Evolutionary conservation across 331 rosid genomes (phyloP).

Genomic region (Phaseolus coccineus): DNA sequence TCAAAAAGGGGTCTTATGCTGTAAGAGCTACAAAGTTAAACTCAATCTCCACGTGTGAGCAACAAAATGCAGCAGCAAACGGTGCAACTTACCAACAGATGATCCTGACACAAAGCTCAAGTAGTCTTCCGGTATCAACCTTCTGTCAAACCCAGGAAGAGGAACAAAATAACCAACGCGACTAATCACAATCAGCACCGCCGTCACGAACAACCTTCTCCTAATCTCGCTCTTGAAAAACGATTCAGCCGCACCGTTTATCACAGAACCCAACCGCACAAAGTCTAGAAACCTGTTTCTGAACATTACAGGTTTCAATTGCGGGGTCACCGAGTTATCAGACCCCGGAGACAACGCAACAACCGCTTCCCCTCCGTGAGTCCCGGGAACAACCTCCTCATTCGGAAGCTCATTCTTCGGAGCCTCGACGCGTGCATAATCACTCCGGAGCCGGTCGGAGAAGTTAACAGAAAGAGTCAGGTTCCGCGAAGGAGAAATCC

Average conservation of each 20-base stretch:
- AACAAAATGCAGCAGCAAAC: not conserved
- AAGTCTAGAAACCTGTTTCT: conserved; percentile 77
- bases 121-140: conserved; percentile 94
- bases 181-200: conserved; percentile 79
- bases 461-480: conserved; percentile 46
- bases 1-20: not conserved
- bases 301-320: conserved; percentile 51
- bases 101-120: conserved; percentile 93
- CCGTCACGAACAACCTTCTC: conserved; percentile 86
- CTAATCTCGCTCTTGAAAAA: conserved; percentile 95
- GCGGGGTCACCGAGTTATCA: not conserved
- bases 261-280: conserved; percentile 75
- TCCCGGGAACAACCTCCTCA: conserved; percentile 47
- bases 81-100: conserved; percentile 72
- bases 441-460: conserved; percentile 55
- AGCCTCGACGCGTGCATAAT: conserved; percentile 55
- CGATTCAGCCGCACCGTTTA: conserved; percentile 84
- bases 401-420: conserved; percentile 45
- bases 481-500: conserved; percentile 13
- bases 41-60: not conserved
- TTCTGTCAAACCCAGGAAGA: conserved; percentile 94
- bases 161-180: conserved; percentile 96
- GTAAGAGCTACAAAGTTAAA: not conserved
- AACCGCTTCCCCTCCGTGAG: conserved; percentile 40
- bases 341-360: conserved; percentile 36